A percentile compares a stretch with the other conserved stretches of the same genome.
Evolutionary conservation across 192 early-diverging fungal species (phyloP).

Genomic region (Bifiguratus adelaidae): DNA sequence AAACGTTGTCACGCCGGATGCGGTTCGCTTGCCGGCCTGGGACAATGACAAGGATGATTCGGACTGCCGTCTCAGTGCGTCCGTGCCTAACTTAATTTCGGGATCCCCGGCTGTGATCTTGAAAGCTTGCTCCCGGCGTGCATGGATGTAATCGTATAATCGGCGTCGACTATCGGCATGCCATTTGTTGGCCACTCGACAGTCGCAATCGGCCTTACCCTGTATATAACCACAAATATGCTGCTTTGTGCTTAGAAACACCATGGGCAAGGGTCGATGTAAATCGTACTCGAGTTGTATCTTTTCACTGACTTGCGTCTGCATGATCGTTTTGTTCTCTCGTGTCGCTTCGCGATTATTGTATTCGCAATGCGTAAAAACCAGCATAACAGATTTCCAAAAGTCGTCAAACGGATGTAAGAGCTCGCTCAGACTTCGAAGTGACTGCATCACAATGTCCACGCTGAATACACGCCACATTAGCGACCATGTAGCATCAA

Average conservation of each 20-base stretch:
- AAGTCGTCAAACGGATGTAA: neutral
- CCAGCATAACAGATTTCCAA: constrained; percentile 14
- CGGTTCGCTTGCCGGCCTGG: too few relatives aligned
- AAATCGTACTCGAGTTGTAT: constrained; percentile 1
- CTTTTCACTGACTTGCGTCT: constrained; percentile 1
- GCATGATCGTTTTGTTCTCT: constrained; percentile 4
- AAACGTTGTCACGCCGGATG: too few relatives aligned
- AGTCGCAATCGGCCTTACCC: constrained; percentile 12
- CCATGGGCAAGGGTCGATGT: constrained; percentile 6
- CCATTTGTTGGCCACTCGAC: constrained; percentile 6
- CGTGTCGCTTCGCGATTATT: neutral
- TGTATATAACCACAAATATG: constrained; percentile 9
- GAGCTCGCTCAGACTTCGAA: neutral
- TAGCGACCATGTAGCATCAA: neutral
- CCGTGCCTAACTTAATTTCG: too few relatives aligned
- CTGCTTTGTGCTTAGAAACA: constrained; percentile 8
- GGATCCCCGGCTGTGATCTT: too few relatives aligned
- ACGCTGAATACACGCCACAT: neutral
- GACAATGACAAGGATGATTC: too few relatives aligned
- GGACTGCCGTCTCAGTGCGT: too few relatives aligned
- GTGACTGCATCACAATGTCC: neutral
- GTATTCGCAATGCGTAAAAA: constrained; percentile 12
- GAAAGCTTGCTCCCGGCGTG: too few relatives aligned
- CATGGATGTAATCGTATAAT: constrained; percentile 9
- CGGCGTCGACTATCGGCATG: constrained; percentile 12